phyloP scores from a whole-genome alignment of 2,329 filamentous ascomycete species.

The Didymella arachidicola region DNA sequence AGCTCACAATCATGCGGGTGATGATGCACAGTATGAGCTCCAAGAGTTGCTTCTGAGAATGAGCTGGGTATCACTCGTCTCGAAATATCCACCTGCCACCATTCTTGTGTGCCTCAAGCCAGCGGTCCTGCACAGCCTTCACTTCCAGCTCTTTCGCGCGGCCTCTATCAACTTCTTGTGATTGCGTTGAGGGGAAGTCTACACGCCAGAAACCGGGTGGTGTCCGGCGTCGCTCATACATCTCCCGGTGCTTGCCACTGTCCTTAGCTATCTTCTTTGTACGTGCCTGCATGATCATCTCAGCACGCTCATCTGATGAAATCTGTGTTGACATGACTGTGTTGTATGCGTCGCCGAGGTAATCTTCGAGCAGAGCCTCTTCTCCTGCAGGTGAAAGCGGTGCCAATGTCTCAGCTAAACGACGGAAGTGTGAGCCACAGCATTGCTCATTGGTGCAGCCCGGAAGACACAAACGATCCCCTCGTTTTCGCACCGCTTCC shows the following conservation, averaged over 20 bases:
- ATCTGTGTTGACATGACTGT: constrained; percentile 55
- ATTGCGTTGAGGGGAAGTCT: constrained; percentile 90
- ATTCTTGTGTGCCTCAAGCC: constrained; percentile 80
- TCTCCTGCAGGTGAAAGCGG: constrained; percentile 46
- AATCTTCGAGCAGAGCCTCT: constrained; percentile 60
- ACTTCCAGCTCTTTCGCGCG: constrained; percentile 71
- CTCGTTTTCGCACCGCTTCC: constrained; percentile 75
- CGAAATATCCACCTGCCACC: constrained; percentile 81
- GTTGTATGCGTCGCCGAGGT: constrained; percentile 58
- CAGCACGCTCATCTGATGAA: constrained; percentile 66
- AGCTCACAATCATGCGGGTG: too few species aligned
- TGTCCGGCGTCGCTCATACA: constrained; percentile 73
- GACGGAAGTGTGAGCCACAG: constrained; percentile 75
- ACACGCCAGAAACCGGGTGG: constrained; percentile 91
- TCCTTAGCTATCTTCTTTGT: constrained; percentile 75
- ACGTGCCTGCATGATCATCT: constrained; percentile 77
- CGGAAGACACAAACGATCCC: constrained; percentile 72
- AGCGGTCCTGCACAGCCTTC: constrained; percentile 73
- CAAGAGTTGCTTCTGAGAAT: not conserved
- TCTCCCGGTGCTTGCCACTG: constrained; percentile 78
- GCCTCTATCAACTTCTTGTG: constrained; percentile 70
- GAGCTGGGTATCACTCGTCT: constrained; percentile 68
- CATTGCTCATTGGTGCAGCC: constrained; percentile 80
- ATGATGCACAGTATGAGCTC: not conserved
- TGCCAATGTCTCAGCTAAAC: constrained; percentile 61